Base-by-base conservation (phyloP, 2,329 filamentous ascomycete species). In the Microascus cirrosus region DNA sequence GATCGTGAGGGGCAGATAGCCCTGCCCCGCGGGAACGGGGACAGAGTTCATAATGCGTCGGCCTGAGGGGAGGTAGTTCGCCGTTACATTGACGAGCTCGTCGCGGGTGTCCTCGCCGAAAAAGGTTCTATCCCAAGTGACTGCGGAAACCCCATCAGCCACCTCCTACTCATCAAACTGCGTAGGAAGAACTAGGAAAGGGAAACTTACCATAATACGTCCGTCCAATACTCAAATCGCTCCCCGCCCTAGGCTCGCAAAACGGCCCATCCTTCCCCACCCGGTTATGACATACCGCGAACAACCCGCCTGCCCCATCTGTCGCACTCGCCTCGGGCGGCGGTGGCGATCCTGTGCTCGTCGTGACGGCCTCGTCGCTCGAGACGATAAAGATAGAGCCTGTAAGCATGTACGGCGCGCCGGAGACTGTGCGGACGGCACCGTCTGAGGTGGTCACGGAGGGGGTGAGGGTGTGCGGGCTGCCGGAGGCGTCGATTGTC, bases 181-280 rank as follows among this genome's bases (percentile, higher is more conserved):
- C 45, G 42, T 10, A 22, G 13, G n/a, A 28, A n/a, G 53, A 50
- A 45, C 5, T 8, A 24, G 36, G 34, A 8, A 8, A 18, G 6
- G 10, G 15, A 42, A 60, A 59, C 65, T 58, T 54, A 71, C 69
- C 61, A 58, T 70, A 72, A 57, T 73, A 73, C 0, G 68, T 67
- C 12, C 58, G 58, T 0, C 67, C 69, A 2, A 66, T 62, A 39
- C 63, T 60, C 20, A 73, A 55, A 53, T 64, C 57, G 52, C 63
- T 67, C n/a, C 67, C 68, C 1, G 61, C 42, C 36, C 60, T 59
- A 1, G 71, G 71, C 53, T 64, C 63, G 58, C 71, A 73, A 53
- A 73, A 71, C 0, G 70, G 71, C 13, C 59, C 60, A 24, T 65
- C 63, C 5, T 15, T 15, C 15, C 66, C 66, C 28, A 64, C 61